Conservation (phyloP, 2,329 filamentous ascomycete species). For the Diplodia sapinea region DNA sequence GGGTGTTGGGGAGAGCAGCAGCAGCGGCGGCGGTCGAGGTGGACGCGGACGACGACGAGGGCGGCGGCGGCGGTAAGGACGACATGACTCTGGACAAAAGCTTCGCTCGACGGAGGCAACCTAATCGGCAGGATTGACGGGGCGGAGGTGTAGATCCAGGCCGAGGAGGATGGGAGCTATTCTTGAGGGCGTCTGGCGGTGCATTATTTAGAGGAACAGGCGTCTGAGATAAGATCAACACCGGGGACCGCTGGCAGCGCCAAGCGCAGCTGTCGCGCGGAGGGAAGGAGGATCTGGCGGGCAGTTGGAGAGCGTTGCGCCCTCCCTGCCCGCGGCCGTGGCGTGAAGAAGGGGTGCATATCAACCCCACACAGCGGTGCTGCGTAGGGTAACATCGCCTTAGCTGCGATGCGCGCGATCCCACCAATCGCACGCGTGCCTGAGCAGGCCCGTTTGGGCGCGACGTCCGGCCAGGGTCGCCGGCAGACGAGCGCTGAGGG, state of each 20-base stretch:
- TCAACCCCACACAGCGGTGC: constrained; percentile 28
- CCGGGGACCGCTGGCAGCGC: constrained; percentile 10
- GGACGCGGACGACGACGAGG: neutral
- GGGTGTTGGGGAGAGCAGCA: constrained; percentile 1
- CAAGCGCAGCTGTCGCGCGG: constrained; percentile 16
- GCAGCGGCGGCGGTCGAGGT: neutral
- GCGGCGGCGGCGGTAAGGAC: constrained; percentile 15
- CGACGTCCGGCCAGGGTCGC: constrained; percentile 13
- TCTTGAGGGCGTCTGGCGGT: constrained; percentile 14
- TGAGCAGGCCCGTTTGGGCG: constrained; percentile 25
- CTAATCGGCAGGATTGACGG: constrained; percentile 24
- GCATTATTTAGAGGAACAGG: constrained; percentile 25
- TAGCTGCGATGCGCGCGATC: constrained; percentile 21
- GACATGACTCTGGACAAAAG: constrained; percentile 28
- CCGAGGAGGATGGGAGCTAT: constrained; percentile 14
- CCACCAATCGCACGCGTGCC: constrained; percentile 23
- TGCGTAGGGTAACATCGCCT: constrained; percentile 29
- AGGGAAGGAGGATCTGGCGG: constrained; percentile 28
- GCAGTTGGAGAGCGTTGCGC: constrained; percentile 12
- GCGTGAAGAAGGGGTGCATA: constrained; percentile 30
- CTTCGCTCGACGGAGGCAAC: constrained; percentile 2
- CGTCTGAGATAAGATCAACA: constrained; percentile 23
- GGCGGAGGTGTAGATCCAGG: constrained; percentile 14
- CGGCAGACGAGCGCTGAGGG: constrained; percentile 20
- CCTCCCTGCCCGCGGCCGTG: constrained; percentile 27